Evolutionary conservation across 2,329 filamentous ascomycete species (phyloP).

Genomic region (Aspergillus hortae): DNA sequence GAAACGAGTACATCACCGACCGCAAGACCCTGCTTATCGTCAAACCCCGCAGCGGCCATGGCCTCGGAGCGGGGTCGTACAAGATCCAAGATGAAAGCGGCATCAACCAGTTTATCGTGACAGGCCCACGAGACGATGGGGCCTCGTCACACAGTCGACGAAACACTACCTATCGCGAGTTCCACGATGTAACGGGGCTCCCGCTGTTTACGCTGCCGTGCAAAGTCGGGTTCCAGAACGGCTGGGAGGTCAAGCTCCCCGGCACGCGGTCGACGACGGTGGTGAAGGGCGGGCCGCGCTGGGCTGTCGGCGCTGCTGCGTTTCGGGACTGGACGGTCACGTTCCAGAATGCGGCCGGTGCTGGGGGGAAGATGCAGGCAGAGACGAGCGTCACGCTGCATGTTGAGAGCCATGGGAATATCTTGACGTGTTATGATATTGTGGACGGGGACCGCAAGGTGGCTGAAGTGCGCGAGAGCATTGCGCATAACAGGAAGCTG

Average conservation of each 20-base stretch:
- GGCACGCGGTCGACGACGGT: background rate
- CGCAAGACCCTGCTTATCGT: background rate
- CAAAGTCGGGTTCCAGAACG: background rate
- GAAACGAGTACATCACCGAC: background rate
- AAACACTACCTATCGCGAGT: background rate
- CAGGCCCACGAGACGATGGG: background rate
- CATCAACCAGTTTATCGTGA: background rate
- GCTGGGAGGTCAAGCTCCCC: background rate
- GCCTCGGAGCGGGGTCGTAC: background rate
- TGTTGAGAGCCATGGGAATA: slow-evolving; percentile 13
- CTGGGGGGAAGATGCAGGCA: background rate
- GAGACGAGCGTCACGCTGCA: slow-evolving; percentile 3
- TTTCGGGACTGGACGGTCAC: background rate
- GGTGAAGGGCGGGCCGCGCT: background rate
- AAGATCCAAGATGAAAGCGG: background rate
- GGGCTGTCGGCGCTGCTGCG: background rate
- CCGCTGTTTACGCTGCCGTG: background rate
- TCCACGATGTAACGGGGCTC: background rate
- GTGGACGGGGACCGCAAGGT: slow-evolving; percentile 20
- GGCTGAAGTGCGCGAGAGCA: slow-evolving; percentile 13
- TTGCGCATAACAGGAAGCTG: slow-evolving; percentile 19
- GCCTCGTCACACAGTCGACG: background rate
- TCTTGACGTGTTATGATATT: slow-evolving; percentile 16
- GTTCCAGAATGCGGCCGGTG: background rate
- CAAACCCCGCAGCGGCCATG: background rate